Base-by-base conservation (phyloP, 768 basidiomycete species). In the Boletus rubroflammeus region DNA sequence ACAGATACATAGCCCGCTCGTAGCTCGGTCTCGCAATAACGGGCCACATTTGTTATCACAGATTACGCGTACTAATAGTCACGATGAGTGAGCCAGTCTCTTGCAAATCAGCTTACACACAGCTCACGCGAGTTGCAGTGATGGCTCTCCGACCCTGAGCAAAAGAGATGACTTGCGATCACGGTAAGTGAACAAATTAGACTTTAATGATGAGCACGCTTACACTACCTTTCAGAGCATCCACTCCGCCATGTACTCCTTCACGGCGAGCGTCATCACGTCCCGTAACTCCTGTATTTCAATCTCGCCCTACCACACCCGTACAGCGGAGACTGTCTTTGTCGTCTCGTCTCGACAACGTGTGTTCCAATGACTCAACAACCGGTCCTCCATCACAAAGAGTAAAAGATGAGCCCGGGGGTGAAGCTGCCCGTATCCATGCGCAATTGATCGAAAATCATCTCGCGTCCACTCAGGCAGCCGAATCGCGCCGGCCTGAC, bases 401-500 rank as follows among this genome's bases (percentile, higher is more conserved):
- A 41, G 31, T 54, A 32, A 60, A 52, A n/a, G 58, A 61, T 5
- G 70, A 66, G 25, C 62, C 73, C 0, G 82, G 81, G 40, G 79
- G 78, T 29, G 86, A 88, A 63, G 76, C 85, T 65, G 77, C 80
- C 48, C 79, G 81, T 36, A 82, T 88, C 46, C 79, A 80, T 28
- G 77, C 78, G 44, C 77, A 78, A 26, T 73, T 78, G 62, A 67
- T 77, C 15, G 78, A 82, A 58, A 81, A 80, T 36, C 75, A 76
- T 51, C 65, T 79, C 13, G 72, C 76, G 1, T 78, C 78, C 29
- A 63, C 77, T 29, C 76, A 76, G 50, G 81, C 83, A 63, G 72
- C 77, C 10, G 88, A 90, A 67, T 78, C 71, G 34, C 81, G 80
- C 14, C 78, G 87, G 36, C 88, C 88, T 1, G 88, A 90, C 7